Evolutionary conservation across 805 yeast genomes (phyloP).

Genomic region (Scheffersomyces amazonensis): DNA sequence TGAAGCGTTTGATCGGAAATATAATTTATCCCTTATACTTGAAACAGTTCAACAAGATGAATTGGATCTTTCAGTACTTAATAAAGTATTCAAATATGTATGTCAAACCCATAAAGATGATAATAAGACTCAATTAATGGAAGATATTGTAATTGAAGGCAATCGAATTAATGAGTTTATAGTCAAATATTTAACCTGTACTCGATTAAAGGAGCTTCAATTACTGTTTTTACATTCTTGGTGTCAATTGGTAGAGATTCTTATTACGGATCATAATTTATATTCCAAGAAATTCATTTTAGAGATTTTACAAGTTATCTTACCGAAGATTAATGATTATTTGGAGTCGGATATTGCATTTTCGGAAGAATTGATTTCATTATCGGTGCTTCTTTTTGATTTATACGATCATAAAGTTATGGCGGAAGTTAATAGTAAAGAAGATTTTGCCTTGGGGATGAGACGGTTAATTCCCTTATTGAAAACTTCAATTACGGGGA

Average conservation of each 20-base stretch:
- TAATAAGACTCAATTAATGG: slow-evolving; percentile 17
- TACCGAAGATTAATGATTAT: slow-evolving; percentile 76
- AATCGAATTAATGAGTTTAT: slow-evolving; percentile 34
- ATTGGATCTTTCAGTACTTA: slow-evolving; percentile 40
- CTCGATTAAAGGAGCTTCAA: slow-evolving; percentile 50
- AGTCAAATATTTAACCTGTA: slow-evolving; percentile 44
- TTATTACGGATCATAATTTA: slow-evolving; percentile 56
- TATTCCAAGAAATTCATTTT: slow-evolving; percentile 59
- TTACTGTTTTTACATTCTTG: slow-evolving; percentile 71
- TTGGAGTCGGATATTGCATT: slow-evolving; percentile 61
- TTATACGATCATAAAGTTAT: slow-evolving; percentile 43
- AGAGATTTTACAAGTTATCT: slow-evolving; percentile 70
- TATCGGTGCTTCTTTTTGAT: slow-evolving; percentile 69
- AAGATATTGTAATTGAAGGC: slow-evolving; percentile 23
- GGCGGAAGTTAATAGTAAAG: slow-evolving; percentile 12
- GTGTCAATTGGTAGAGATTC: slow-evolving; percentile 74
- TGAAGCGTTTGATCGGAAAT: slow-evolving; percentile 22
- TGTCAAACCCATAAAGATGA: slow-evolving; percentile 20
- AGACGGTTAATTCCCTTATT: slow-evolving; percentile 67
- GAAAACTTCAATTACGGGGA: slow-evolving; percentile 70
- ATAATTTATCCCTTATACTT: slow-evolving; percentile 32
- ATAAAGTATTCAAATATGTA: slow-evolving; percentile 16
- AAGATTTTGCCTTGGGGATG: slow-evolving; percentile 23
- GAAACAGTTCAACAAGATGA: slow-evolving; percentile 29
- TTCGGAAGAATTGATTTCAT: slow-evolving; percentile 74